These are phyloP conservation scores for Boletus eberwhitei DNA, from an alignment of 768 basidiomycete genomes.

Conservation along the genomic window DNA sequence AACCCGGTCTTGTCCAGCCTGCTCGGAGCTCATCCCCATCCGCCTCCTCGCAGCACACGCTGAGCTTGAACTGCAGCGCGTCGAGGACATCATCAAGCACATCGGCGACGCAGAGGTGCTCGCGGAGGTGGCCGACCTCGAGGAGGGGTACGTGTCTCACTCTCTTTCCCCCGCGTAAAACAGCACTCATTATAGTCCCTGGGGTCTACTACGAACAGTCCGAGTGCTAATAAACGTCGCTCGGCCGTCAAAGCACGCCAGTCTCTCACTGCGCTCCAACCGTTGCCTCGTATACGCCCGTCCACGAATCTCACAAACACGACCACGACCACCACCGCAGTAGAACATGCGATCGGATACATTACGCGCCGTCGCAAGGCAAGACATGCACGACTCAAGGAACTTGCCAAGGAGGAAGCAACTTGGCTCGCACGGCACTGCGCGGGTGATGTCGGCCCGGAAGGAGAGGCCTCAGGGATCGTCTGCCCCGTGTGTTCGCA, in stretches of 20 bases:
- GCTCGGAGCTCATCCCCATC: conserved; percentile 67
- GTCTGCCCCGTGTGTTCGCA: conserved; percentile 70
- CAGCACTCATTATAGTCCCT: conserved; percentile 34
- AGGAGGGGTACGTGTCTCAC: conserved; percentile 47
- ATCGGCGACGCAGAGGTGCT: conserved; percentile 61
- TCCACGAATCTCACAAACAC: conserved; percentile 17
- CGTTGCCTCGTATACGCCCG: conserved; percentile 24
- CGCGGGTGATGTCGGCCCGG: conserved; percentile 33
- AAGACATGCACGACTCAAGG: conserved; percentile 63
- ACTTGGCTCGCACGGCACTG: conserved; percentile 19
- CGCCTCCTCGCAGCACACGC: conserved; percentile 66
- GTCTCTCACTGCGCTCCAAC: conserved; percentile 31
- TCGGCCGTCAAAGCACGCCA: conserved; percentile 45
- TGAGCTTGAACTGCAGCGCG: conserved; percentile 62
- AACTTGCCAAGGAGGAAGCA: conserved; percentile 62
- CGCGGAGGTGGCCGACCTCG: conserved; percentile 45
- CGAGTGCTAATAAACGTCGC: conserved; percentile 30
- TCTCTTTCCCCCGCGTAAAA: conserved; percentile 1
- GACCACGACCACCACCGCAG: conserved; percentile 29
- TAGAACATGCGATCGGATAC: conserved; percentile 54
- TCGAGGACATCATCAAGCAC: conserved; percentile 61
- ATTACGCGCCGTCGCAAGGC: conserved; percentile 70
- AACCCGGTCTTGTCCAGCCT: conserved; percentile 72
- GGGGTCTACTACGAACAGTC: conserved; percentile 25
- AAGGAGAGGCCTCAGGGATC: conserved; percentile 39